These are phyloP conservation scores for Nymphaea thermarum DNA, from an alignment of 164 flowering plant species.

Conservation along the genomic window DNA sequence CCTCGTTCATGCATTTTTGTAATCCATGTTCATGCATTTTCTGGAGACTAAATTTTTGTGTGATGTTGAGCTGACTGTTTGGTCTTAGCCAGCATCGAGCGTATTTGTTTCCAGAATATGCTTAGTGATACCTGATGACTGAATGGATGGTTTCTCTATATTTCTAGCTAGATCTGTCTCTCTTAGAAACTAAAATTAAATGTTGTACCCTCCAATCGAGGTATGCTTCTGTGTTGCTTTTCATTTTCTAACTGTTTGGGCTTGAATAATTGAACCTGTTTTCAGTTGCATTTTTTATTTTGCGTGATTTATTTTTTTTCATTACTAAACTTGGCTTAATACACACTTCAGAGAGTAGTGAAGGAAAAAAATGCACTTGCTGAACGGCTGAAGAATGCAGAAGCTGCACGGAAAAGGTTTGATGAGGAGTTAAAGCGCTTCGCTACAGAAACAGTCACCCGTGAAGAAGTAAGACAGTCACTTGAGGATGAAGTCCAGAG, in stretches of 20 bases:
- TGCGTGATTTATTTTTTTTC: not conserved
- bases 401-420: constrained; percentile 77
- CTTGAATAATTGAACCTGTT: not conserved
- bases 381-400: constrained; percentile 84
- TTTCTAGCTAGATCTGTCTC: too few species aligned
- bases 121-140: too few species aligned
- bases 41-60: too few species aligned
- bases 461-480: constrained; percentile 78
- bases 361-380: constrained; percentile 97
- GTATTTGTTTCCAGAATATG: too few species aligned
- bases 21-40: too few species aligned
- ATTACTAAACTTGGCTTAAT: not conserved
- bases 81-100: too few species aligned
- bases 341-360: constrained; percentile 55
- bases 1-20: too few species aligned
- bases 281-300: not conserved
- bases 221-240: not conserved
- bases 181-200: too few species aligned
- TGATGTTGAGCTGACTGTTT: too few species aligned
- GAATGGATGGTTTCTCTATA: too few species aligned
- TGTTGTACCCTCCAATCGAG: too few species aligned
- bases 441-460: constrained; percentile 77
- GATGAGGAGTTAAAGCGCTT: constrained; percentile 89
- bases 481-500: constrained; percentile 91
- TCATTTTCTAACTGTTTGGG: not conserved